Evolutionary conservation across 73 alveolate genomes (phyloP).

Genomic region (Blepharisma japonicum): DNA sequence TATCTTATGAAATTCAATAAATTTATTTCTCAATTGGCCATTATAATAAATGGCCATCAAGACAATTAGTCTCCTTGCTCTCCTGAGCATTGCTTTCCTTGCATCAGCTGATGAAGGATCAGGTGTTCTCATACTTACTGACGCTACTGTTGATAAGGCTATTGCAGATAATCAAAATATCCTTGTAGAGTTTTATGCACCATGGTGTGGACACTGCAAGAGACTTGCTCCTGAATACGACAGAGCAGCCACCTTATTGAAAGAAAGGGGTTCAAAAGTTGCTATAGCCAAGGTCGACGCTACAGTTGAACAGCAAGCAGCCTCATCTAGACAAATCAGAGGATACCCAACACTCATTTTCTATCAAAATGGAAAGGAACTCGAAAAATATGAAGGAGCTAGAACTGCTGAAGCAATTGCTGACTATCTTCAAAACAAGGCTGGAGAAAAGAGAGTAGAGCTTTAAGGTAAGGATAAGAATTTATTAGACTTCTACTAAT

Average conservation of each 20-base stretch:
- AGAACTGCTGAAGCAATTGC: constrained; percentile 25
- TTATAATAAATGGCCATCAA: no score
- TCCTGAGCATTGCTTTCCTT: no score
- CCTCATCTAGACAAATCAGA: constrained; percentile 73
- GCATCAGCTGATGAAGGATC: neutral
- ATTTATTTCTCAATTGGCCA: no score
- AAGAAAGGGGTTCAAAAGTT: constrained; percentile 63
- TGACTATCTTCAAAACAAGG: neutral
- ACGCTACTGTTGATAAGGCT: constrained; percentile 2
- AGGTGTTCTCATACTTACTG: constrained; percentile 4
- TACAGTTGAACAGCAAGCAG: constrained; percentile 79
- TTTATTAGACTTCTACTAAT: no score
- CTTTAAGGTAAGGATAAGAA: neutral
- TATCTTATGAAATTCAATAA: no score
- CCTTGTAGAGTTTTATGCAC: constrained; percentile 71
- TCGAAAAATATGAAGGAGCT: constrained; percentile 12
- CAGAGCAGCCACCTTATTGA: constrained; percentile 85
- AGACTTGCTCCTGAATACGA: constrained; percentile 94
- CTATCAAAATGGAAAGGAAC: neutral
- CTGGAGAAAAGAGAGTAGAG: constrained; percentile 6
- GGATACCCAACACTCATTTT: constrained; percentile 92
- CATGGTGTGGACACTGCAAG: constrained; percentile 97
- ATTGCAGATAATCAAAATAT: neutral
- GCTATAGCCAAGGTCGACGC: constrained; percentile 94
- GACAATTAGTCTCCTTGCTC: no score